phyloP scores from a whole-genome alignment of 1,139 yeast genomes.

The Blastobotrys aristatus region DNA sequence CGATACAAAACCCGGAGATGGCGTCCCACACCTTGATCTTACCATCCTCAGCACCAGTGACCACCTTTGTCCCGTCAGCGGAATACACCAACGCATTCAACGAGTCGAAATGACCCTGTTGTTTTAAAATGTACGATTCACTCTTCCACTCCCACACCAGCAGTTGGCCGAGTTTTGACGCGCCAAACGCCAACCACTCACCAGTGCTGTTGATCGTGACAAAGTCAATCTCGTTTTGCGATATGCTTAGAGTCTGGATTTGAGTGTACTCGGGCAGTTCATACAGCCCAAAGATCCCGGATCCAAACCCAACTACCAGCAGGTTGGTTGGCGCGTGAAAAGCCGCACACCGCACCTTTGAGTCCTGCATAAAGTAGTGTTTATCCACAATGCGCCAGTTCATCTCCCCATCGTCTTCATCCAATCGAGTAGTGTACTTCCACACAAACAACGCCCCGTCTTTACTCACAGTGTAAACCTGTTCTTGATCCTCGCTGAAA shows the following conservation, averaged over 20 bases:
- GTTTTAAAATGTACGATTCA: constrained; percentile 89
- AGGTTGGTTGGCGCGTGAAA: constrained; percentile 71
- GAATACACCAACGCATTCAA: constrained; percentile 81
- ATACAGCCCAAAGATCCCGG: constrained; percentile 90
- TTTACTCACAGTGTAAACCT: constrained; percentile 82
- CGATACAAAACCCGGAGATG: constrained; percentile 84
- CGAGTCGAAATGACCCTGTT: constrained; percentile 95
- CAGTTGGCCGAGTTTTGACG: constrained; percentile 84
- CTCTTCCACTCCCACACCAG: constrained; percentile 99
- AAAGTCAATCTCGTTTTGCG: constrained; percentile 82
- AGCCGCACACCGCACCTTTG: constrained; percentile 70
- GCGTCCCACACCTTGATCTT: constrained; percentile 96
- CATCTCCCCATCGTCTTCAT: constrained; percentile 36
- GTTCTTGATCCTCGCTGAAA: constrained; percentile 79
- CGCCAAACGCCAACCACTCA: constrained; percentile 97
- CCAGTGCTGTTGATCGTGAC: constrained; percentile 78
- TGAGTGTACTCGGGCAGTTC: constrained; percentile 73
- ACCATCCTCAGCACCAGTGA: constrained; percentile 96
- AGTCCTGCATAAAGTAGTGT: constrained; percentile 61
- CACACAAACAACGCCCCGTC: constrained; percentile 94
- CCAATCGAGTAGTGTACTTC: constrained; percentile 67
- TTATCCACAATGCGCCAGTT: constrained; percentile 79
- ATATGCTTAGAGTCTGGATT: constrained; percentile 86
- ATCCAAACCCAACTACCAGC: constrained; percentile 81
- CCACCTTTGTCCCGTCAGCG: constrained; percentile 90